Percentiles rank a stretch among this genome's conserved stretches.
These are phyloP conservation scores for Russula olivacea DNA, from an alignment of 768 basidiomycete species.

Conservation along the genomic window DNA sequence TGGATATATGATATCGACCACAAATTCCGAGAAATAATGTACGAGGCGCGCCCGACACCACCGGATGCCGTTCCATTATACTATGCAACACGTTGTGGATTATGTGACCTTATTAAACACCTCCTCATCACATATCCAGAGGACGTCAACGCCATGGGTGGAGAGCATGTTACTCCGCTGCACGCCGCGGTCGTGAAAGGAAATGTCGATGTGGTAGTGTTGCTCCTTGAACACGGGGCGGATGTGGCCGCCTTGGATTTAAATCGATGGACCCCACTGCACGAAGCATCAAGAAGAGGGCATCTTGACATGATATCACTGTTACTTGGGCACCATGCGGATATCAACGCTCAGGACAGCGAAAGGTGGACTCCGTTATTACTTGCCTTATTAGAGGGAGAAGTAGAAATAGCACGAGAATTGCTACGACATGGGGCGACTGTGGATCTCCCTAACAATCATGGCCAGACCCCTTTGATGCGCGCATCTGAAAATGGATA, in stretches of 20 bases:
- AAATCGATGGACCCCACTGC: neutral
- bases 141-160: neutral
- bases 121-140: neutral
- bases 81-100: neutral
- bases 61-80: neutral
- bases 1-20: slow-evolving; percentile 4
- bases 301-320: neutral
- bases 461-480: neutral
- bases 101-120: neutral
- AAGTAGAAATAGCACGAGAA: neutral
- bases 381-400: neutral
- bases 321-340: neutral
- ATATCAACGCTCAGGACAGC: neutral
- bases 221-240: neutral
- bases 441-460: neutral
- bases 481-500: neutral
- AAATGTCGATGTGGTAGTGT: neutral
- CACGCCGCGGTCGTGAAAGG: neutral
- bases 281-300: neutral
- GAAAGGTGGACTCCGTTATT: neutral
- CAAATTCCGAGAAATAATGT: neutral
- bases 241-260: neutral
- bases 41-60: neutral
- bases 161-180: neutral
- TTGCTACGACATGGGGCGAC: neutral